Base-by-base conservation (phyloP, 768 basidiomycete genomes). In the Leccinum truebloodii region DNA sequence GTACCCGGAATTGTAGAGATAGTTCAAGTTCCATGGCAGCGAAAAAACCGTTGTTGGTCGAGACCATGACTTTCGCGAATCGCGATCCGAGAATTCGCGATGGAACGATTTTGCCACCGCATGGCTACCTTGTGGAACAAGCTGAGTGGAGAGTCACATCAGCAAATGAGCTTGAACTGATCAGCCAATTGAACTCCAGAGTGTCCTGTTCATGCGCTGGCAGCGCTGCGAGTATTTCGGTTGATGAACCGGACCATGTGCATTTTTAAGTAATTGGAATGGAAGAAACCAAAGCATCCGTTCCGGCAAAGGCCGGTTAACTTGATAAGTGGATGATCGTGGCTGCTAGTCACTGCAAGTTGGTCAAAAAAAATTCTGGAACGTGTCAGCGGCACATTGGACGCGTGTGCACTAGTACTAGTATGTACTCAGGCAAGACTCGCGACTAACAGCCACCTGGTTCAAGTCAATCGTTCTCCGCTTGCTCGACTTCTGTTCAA, bases 101-200 rank as follows among this genome's bases (percentile, higher is more conserved):
- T 20, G 13, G 6, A 20, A 18, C 7, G 20, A 30, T 14, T 18
- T n/a, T 35, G 22, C 35, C 9, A 16, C 61, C 37, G 52, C 62
- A 61, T 37, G 59, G 56, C 10, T 48, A 34, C 62, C 57, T 57
- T 44, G 66, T 52, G 54, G 46, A 41, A 51, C 48, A n/a, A 28
- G 22, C 18, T 41, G 30, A 24, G 39, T 16, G 32, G 7, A 24
- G 22, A 18, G 18, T 39, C 54, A 48, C 37, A 22, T 63, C 53
- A 48, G 52, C 56, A 32, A 24, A 32, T 7, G 18, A 7, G 44
- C 18, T n/a, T n/a, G 4, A 35, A 35, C 5, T 51, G n/a, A 37
- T 63, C 46, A 41, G 4, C 35, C 26, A 44, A 58, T 59, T 18
- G 1, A 14, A 35, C 2, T 14, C 13, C 35, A 35, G 48, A 51